A percentile compares a stretch with the other conserved stretches of the same genome.
These are phyloP conservation scores for Sungouiozyma intestinalis DNA, from an alignment of 805 yeast genomes.

Conservation along the genomic window DNA sequence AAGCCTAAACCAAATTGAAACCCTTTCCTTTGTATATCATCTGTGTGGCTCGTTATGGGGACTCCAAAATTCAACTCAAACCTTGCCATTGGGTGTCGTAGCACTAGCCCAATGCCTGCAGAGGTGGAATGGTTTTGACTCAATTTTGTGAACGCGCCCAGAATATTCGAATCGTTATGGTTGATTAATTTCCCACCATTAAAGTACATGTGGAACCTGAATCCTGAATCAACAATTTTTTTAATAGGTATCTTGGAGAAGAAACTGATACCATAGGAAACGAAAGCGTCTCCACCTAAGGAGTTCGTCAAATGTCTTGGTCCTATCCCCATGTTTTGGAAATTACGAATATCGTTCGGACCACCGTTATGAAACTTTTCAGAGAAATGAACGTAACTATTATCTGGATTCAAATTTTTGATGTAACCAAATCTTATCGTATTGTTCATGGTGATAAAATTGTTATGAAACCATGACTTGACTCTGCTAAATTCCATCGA, in stretches of 20 bases:
- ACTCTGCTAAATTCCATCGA: constrained; percentile 25
- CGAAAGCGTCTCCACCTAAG: constrained; percentile 57
- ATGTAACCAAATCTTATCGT: constrained; percentile 48
- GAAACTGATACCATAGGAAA: constrained; percentile 48
- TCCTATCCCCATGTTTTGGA: constrained; percentile 56
- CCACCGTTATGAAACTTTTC: constrained; percentile 87
- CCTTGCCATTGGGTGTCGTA: constrained; percentile 54
- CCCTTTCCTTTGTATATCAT: constrained; percentile 50
- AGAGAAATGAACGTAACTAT: constrained; percentile 42
- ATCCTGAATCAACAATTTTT: constrained; percentile 33
- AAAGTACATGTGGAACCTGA: constrained; percentile 53
- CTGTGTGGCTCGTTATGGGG: constrained; percentile 44
- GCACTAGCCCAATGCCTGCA: constrained; percentile 50
- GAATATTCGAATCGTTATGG: constrained; percentile 18
- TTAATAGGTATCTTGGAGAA: constrained; percentile 50
- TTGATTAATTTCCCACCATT: constrained; percentile 53
- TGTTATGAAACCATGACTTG: constrained; percentile 18
- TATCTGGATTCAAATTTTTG: constrained; percentile 28
- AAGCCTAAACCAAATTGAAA: constrained; percentile 57
- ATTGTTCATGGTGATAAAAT: constrained; percentile 36
- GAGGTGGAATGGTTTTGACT: constrained; percentile 38
- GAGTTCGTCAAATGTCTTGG: constrained; percentile 44
- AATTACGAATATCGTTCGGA: constrained; percentile 59
- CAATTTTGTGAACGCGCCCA: constrained; percentile 20
- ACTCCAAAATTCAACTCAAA: constrained; percentile 56